These are phyloP conservation scores for Dactylellina leptospora DNA, from an alignment of 2,329 filamentous ascomycete genomes.

Conservation along the genomic window DNA sequence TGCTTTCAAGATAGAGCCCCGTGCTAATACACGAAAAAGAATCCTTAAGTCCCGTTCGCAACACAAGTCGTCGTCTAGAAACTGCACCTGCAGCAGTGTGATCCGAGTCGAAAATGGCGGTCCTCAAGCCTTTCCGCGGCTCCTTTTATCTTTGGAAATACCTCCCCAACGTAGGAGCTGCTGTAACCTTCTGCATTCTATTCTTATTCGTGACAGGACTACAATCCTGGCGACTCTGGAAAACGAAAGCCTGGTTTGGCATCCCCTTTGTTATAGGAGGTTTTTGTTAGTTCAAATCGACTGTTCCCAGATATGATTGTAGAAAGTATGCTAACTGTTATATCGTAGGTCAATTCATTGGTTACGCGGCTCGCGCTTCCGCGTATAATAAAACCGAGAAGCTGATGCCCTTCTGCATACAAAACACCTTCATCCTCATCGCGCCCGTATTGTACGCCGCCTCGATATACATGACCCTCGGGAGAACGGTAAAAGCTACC, in stretches of 20 bases:
- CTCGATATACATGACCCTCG: conserved; percentile 65
- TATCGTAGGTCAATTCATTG: conserved; percentile 27
- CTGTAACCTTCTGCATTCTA: too few relatives aligned
- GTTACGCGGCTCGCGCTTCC: neutral
- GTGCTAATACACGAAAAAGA: too few relatives aligned
- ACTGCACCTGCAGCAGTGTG: too few relatives aligned
- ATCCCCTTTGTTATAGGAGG: conserved; percentile 63
- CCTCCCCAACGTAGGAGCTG: too few relatives aligned
- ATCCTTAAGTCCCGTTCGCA: too few relatives aligned
- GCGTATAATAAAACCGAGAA: conserved; percentile 60
- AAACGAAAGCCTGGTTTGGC: conserved; percentile 65
- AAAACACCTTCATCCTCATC: conserved; percentile 63
- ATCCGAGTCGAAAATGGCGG: too few relatives aligned
- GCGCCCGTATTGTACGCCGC: conserved; percentile 65
- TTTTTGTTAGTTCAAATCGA: conserved; percentile 61
- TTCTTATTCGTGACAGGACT: too few relatives aligned
- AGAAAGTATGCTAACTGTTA: conserved; percentile 43
- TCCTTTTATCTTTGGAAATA: too few relatives aligned
- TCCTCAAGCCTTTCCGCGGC: too few relatives aligned
- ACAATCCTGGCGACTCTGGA: too few relatives aligned
- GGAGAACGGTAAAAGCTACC: conserved; percentile 56
- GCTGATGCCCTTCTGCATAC: conserved; percentile 62
- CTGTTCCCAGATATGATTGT: conserved; percentile 11
- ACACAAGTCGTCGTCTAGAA: too few relatives aligned
- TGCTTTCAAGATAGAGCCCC: too few relatives aligned